Conservation (phyloP, 2,329 filamentous ascomycete genomes). For the Corynespora cassiicola region DNA sequence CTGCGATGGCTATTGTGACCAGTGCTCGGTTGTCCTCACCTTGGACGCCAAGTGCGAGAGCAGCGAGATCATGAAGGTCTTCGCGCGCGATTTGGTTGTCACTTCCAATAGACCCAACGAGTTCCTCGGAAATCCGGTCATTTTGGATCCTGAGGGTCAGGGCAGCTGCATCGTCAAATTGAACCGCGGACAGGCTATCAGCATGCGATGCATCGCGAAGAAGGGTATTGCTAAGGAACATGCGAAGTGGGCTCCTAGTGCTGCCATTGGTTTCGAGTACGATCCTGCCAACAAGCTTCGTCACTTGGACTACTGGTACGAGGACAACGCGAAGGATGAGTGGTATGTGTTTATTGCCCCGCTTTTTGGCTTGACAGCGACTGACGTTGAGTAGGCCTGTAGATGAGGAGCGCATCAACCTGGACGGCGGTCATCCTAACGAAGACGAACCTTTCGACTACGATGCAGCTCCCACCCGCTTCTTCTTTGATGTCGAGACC, state of each 20-base stretch:
- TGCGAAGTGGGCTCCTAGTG: conserved; percentile 94
- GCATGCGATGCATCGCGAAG: conserved; percentile 91
- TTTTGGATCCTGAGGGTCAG: conserved; percentile 80
- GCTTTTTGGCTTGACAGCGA: no score
- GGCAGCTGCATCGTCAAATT: conserved; percentile 91
- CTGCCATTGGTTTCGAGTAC: conserved; percentile 96
- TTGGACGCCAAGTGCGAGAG: conserved; percentile 85
- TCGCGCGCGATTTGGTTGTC: conserved; percentile 85
- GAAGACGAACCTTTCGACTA: conserved; percentile 91
- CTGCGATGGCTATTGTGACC: conserved; percentile 93
- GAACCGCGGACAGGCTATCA: conserved; percentile 85
- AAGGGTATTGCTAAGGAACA: conserved; percentile 99
- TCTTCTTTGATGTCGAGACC: conserved; percentile 94
- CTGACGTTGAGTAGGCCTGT: conserved; percentile 68
- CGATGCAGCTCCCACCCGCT: conserved; percentile 80
- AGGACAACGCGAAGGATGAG: conserved; percentile 82
- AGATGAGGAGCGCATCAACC: conserved; percentile 79
- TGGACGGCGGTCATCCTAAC: conserved; percentile 74
- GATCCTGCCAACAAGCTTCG: conserved; percentile 95
- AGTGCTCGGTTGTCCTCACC: conserved; percentile 84
- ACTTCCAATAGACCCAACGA: conserved; percentile 73
- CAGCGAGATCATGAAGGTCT: conserved; percentile 91
- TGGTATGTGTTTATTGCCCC: conserved; percentile 68
- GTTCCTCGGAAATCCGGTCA: conserved; percentile 79
- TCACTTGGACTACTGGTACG: conserved; percentile 94